Base-by-base conservation (phyloP, 1,139 yeast species). In the Kodamaea sp. region DNA sequence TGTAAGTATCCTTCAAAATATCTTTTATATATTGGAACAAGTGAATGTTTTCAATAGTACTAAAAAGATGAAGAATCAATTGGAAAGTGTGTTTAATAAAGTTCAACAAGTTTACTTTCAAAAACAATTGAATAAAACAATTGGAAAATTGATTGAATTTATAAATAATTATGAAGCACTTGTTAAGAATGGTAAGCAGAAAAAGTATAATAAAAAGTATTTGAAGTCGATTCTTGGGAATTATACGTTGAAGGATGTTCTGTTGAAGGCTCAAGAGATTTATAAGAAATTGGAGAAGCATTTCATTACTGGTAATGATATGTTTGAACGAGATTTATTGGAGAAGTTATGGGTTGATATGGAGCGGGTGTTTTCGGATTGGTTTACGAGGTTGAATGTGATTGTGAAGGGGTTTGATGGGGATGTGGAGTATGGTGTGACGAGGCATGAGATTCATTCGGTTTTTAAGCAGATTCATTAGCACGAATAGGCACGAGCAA, bases 101-200 rank as follows among this genome's bases (percentile, higher is more conserved):
- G 68, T 81, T 7, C 65, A 65, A 46, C 55, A 51, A 5, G 52
- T 51, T 8, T 70, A 70, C 45, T 68, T 83, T 48, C 72, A 72
- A 48, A 73, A 74, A 41, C 73, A 79, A 23, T 46, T 71, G 29
- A 55, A 53, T 33, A 65, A 67, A 41, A 58, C 60, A 38, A 53
- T 86, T 56, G 94, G 88, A 5, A 83, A 79, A 54, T 60, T 85
- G 40, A 65, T 75, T 27, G 81, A 79, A 25, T 83, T 85, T 56
- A 76, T 88, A 5, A 73, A 73, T 34, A 87, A 81, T 33, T 78
- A 84, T 36, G 83, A 81, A 40, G 70, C 75, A 2, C 59, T 80
- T 23, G 57, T 70, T 5, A 73, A 69, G 33, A 60, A 62, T 32
- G 72, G 82, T 2, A 75, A 71, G 46, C 78, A 83, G 45, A 84